Percentiles rank a stretch among this genome's conserved stretches.
Evolutionary conservation across 495 filamentous ascomycete species (phyloP).

Genomic region (Podospora fimiseda): DNA sequence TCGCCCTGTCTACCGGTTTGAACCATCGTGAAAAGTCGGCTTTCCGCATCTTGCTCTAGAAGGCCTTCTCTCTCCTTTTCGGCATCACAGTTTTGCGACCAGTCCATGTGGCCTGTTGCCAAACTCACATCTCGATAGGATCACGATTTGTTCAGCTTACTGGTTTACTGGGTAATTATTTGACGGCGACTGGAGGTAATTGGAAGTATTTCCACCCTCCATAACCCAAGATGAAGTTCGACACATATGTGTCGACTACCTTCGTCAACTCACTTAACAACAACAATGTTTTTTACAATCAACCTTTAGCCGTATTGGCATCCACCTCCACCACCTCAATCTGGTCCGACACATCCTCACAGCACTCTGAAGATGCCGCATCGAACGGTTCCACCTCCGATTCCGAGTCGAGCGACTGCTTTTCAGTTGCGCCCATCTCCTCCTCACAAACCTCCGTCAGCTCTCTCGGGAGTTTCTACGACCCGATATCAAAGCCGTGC

Average conservation of each 20-base stretch:
- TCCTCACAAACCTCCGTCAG: slow-evolving; percentile 28
- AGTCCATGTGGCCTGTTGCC: slow-evolving; percentile 25
- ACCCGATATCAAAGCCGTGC: slow-evolving; percentile 19
- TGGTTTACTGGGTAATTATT: slow-evolving; percentile 45
- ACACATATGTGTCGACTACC: slow-evolving; percentile 40
- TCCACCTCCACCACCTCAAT: slow-evolving; percentile 71
- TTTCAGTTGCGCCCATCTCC: slow-evolving; percentile 20
- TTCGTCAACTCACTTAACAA: slow-evolving; percentile 34
- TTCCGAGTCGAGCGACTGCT: slow-evolving; percentile 37
- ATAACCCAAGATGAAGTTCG: slow-evolving; percentile 48
- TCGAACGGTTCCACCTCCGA: slow-evolving; percentile 32
- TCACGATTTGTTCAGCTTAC: slow-evolving; percentile 32
- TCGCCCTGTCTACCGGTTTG: slow-evolving; percentile 49
- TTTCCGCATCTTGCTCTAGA: slow-evolving; percentile 39
- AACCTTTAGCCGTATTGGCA: slow-evolving; percentile 62
- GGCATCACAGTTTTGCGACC: slow-evolving; percentile 30
- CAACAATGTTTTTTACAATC: slow-evolving; percentile 55
- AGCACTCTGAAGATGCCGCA: slow-evolving; percentile 40
- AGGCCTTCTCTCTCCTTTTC: slow-evolving; percentile 32
- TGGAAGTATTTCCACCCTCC: slow-evolving; percentile 26
- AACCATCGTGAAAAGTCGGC: slow-evolving; percentile 46
- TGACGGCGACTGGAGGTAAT: slow-evolving; percentile 50
- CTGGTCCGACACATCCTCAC: slow-evolving; percentile 67
- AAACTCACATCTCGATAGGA: slow-evolving; percentile 37
- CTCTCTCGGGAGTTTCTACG: slow-evolving; percentile 24